Conservation (phyloP, 441 rosid species). For the Croton laevigatus region DNA sequence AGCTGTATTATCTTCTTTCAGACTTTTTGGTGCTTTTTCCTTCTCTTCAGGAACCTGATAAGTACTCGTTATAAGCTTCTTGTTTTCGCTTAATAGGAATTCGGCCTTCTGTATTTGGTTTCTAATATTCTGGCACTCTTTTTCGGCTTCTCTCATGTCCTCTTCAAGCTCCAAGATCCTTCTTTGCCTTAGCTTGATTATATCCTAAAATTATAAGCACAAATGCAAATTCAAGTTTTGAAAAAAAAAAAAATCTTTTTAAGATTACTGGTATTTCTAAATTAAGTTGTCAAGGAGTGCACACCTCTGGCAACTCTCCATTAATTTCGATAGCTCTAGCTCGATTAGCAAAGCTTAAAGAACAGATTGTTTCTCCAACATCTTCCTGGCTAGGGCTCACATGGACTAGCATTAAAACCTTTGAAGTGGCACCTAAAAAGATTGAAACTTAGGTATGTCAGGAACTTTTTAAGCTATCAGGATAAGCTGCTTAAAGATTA, state of each 20-base stretch:
- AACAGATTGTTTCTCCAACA: conserved; percentile 72
- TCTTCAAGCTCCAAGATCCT: conserved; percentile 56
- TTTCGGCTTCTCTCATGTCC: conserved; percentile 54
- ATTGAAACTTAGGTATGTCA: conserved; percentile 20
- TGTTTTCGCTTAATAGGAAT: conserved; percentile 52
- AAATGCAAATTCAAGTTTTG: neutral
- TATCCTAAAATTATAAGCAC: conserved; percentile 37
- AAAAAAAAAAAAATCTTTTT: neutral
- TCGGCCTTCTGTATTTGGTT: conserved; percentile 49
- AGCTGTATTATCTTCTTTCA: conserved; percentile 30
- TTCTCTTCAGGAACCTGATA: conserved; percentile 26
- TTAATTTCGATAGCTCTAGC: conserved; percentile 69
- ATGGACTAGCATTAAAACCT: conserved; percentile 87
- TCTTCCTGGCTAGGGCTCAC: conserved; percentile 75
- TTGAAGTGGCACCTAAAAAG: conserved; percentile 61
- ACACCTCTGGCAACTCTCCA: conserved; percentile 71
- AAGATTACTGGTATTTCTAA: neutral
- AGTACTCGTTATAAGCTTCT: conserved; percentile 38
- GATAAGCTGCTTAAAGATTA: neutral
- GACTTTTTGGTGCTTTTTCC: conserved; percentile 31
- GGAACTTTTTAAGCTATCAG: neutral
- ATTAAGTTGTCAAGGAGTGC: conserved; percentile 8
- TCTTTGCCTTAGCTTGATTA: conserved; percentile 50
- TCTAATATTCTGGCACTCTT: conserved; percentile 39
- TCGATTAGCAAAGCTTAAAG: conserved; percentile 76